These are phyloP conservation scores for Durusdinium trenchii DNA, from an alignment of 73 alveolate species.

Conservation along the genomic window DNA sequence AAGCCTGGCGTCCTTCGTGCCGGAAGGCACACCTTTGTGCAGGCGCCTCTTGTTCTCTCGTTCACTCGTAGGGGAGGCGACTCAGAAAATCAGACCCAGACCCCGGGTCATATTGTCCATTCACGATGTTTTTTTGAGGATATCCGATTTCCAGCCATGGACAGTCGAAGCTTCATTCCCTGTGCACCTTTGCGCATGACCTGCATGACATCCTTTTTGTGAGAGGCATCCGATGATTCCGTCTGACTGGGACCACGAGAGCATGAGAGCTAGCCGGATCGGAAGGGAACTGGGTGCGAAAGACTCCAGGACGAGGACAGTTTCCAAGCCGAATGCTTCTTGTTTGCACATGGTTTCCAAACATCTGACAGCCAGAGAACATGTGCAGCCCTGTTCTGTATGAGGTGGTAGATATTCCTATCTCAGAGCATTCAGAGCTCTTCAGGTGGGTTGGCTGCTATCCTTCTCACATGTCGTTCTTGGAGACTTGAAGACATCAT, in stretches of 20 bases:
- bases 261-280: not conserved
- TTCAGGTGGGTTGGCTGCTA: slow-evolving; percentile 21
- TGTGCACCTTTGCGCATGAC: not conserved
- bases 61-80: too few species aligned
- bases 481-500: not conserved
- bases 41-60: slow-evolving; percentile 58
- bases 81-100: too few species aligned
- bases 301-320: too few species aligned
- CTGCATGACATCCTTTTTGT: not conserved
- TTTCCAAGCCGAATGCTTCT: too few species aligned
- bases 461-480: too few species aligned
- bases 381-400: too few species aligned
- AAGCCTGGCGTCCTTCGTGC: slow-evolving; percentile 75
- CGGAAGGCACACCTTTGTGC: slow-evolving; percentile 93
- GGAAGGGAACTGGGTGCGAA: not conserved
- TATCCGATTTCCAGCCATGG: too few species aligned
- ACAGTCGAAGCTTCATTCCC: not conserved
- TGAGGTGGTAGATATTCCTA: slow-evolving; percentile 39
- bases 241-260: slow-evolving; percentile 31
- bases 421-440: slow-evolving; percentile 19
- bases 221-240: slow-evolving; percentile 60
- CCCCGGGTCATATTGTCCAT: not conserved
- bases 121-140: not conserved
- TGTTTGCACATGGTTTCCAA: too few species aligned
- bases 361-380: too few species aligned